phyloP scores from a whole-genome alignment of 345 rosid species.

The Rhodamnia argentea region DNA sequence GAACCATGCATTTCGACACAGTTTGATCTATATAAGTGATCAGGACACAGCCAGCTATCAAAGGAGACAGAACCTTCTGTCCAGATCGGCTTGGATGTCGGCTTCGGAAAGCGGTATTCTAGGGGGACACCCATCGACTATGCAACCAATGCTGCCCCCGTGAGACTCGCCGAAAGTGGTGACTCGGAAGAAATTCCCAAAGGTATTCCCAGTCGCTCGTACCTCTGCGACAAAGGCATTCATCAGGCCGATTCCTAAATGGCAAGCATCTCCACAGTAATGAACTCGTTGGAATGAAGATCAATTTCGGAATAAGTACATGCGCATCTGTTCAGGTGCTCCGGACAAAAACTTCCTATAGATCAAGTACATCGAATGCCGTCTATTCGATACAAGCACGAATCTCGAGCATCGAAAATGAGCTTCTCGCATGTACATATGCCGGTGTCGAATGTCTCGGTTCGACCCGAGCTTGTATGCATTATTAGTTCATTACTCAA shows the following conservation, averaged over 20 bases:
- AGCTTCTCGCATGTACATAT: background rate
- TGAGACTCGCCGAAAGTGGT: slow-evolving; percentile 94
- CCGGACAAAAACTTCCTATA: background rate
- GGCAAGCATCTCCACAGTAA: background rate
- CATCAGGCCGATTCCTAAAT: background rate
- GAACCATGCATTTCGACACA: background rate
- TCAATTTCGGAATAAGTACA: background rate
- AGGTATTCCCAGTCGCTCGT: slow-evolving; percentile 69
- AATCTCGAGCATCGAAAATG: background rate
- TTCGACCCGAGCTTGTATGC: background rate
- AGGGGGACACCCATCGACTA: slow-evolving; percentile 95
- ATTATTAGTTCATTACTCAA: background rate
- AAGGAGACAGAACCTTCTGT: slow-evolving; percentile 47
- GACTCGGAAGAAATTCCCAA: slow-evolving; percentile 69
- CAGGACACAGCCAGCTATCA: background rate
- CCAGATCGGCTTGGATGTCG: slow-evolving; percentile 82
- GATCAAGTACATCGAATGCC: background rate
- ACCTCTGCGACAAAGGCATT: slow-evolving; percentile 39
- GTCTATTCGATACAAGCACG: background rate
- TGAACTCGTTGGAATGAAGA: background rate
- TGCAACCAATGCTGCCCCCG: slow-evolving; percentile 95
- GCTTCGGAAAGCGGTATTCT: slow-evolving; percentile 62
- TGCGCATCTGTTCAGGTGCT: background rate
- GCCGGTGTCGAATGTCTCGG: background rate
- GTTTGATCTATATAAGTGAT: background rate